A percentile compares a stretch with the other conserved stretches of the same genome.
These are phyloP conservation scores for Diaporthe helianthi DNA, from an alignment of 2,329 filamentous ascomycete species.

Conservation along the genomic window DNA sequence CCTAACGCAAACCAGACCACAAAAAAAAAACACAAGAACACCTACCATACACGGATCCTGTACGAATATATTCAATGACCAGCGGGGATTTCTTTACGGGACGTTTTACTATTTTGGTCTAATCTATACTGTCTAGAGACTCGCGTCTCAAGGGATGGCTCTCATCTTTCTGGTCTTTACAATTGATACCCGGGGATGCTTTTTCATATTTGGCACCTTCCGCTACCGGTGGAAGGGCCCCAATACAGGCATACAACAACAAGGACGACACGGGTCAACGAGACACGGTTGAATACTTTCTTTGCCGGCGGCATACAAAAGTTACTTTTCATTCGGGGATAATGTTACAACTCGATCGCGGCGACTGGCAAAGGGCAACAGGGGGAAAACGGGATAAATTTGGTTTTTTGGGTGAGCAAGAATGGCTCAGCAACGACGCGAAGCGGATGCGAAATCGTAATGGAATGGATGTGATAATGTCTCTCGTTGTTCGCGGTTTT, in stretches of 20 bases:
- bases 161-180: conserved; percentile 35
- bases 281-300: conserved; percentile 4
- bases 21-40: conserved; percentile 15
- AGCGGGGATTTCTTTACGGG: conserved; percentile 29
- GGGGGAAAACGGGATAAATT: conserved; percentile 12
- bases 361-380: conserved; percentile 9
- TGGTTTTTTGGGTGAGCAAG: background rate
- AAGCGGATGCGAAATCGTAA: conserved; percentile 23
- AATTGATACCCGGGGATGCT: conserved; percentile 35
- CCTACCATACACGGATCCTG: conserved; percentile 26
- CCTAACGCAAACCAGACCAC: background rate
- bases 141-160: conserved; percentile 32
- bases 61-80: conserved; percentile 31
- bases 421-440: background rate
- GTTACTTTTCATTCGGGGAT: background rate
- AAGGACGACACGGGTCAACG: background rate
- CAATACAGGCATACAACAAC: conserved; percentile 14
- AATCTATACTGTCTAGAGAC: conserved; percentile 31
- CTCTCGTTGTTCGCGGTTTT: background rate
- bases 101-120: conserved; percentile 27
- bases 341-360: conserved; percentile 1
- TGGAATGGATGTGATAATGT: conserved; percentile 25
- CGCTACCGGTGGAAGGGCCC: background rate
- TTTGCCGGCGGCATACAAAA: conserved; percentile 21
- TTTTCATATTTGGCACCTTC: conserved; percentile 9